Evolutionary conservation across 1,284 basidiomycete species (phyloP), one percentile per base, ranked within the genome.

Genomic region (Leccinum proliferum): DNA sequence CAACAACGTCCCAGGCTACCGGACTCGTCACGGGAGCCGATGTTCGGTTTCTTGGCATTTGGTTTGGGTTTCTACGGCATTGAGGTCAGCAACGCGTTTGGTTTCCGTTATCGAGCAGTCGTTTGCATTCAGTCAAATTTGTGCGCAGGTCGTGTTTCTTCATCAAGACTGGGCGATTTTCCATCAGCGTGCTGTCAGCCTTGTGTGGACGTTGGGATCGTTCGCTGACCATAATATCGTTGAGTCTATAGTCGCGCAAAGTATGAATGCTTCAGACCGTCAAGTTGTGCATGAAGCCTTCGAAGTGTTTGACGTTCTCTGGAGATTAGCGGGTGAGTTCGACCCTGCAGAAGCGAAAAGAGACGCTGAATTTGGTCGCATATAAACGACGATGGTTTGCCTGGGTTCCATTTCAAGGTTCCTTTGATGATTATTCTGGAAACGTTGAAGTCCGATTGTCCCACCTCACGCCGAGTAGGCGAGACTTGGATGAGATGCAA

Each of bases 401-500:
- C 93, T 41, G 94, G 94, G 0, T 89, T 92, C 69, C 81, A 83
- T 35, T 86, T 96, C 70, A 89, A 89, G 67, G 81, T 90, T 0
- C 96, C 96, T 0, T 83, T 98, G 82, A 88, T 95, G 79, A 85
- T 90, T 57, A 85, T 97, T 15, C 77, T 99, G 50, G 94, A 97
- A 70, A 86, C 88, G 0, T 76, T 98, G 32, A 89, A 88, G 69
- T 87, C 81, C 59, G 86, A 88, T 18, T 87, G 94, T 69, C 89
- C 93, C 1, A 78, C 79, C 62, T 75, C 90, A 15, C 86, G 89
- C 37, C 83, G 93, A 8, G 81, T 91, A 43, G 92, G 91, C 7
- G 95, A 97, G 74, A 94, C 94, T 0, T 98, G 95, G 95, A 94
- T 98, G 90, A 84, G 94, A 34, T 94, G 92, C 70, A 94, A 89